These are phyloP conservation scores for Wallacemonas sp. DNA, from an alignment of 208 protist genomes.

Conservation along the genomic window DNA sequence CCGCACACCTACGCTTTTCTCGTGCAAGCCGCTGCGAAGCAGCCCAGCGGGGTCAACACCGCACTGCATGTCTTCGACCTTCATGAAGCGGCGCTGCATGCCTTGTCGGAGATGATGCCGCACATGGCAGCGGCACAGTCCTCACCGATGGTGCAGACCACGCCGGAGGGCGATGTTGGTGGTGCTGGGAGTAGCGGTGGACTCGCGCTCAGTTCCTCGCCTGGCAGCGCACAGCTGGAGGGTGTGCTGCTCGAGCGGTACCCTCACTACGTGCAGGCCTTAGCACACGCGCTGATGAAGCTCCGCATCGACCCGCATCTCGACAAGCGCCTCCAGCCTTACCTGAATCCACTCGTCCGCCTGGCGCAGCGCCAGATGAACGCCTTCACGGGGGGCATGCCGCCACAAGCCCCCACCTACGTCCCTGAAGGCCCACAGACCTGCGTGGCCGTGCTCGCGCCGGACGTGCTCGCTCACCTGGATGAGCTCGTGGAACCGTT, in stretches of 20 bases:
- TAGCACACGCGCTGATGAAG: slow-evolving; percentile 64
- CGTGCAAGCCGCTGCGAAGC: slow-evolving; percentile 27
- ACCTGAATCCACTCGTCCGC: slow-evolving; percentile 68
- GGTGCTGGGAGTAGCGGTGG: not conserved
- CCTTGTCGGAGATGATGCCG: slow-evolving; percentile 26
- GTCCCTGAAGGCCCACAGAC: slow-evolving; percentile 38
- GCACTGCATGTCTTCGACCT: slow-evolving; percentile 76
- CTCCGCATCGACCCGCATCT: slow-evolving; percentile 53
- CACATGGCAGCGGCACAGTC: not conserved
- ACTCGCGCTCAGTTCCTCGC: slow-evolving; percentile 30
- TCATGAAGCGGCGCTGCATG: slow-evolving; percentile 54
- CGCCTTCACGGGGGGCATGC: slow-evolving; percentile 50
- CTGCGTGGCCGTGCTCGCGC: slow-evolving; percentile 70
- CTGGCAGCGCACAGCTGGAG: slow-evolving; percentile 42
- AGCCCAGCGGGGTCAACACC: slow-evolving; percentile 37
- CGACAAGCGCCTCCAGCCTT: slow-evolving; percentile 54
- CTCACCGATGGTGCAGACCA: no score
- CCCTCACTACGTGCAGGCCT: slow-evolving; percentile 56
- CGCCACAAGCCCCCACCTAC: slow-evolving; percentile 66
- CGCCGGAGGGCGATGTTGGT: no score
- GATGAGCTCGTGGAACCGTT: slow-evolving; percentile 78
- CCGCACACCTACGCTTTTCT: slow-evolving; percentile 82
- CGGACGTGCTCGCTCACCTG: slow-evolving; percentile 76
- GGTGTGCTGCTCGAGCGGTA: slow-evolving; percentile 47
- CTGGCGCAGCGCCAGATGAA: slow-evolving; percentile 83